A percentile compares a stretch with the other conserved stretches of the same genome.
These are phyloP conservation scores for Sugiyamaella boreocaroliniensis DNA, from an alignment of 805 yeast species.

Conservation along the genomic window DNA sequence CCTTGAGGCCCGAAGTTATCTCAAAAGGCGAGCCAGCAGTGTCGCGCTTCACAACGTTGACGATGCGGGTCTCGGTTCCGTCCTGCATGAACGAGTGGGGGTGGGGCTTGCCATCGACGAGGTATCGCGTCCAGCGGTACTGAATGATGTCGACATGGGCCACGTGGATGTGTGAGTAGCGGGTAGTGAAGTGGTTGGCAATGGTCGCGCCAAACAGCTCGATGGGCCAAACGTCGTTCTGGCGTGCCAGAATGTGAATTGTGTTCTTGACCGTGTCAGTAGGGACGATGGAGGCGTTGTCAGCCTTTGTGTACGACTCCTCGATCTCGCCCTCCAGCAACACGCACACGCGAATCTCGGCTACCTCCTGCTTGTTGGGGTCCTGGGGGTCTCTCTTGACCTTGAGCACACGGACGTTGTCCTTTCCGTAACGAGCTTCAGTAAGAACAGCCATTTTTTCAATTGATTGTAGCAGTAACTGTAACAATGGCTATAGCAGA, in stretches of 20 bases:
- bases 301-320: slow-evolving; percentile 76
- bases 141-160: slow-evolving; percentile 63
- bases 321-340: slow-evolving; percentile 76
- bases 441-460: background rate
- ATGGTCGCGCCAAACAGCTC: slow-evolving; percentile 84
- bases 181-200: slow-evolving; percentile 70
- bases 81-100: slow-evolving; percentile 80
- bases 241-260: slow-evolving; percentile 73
- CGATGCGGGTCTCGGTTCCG: slow-evolving; percentile 72
- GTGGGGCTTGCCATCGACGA: slow-evolving; percentile 67
- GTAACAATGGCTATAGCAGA: too few species aligned
- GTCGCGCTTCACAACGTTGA: slow-evolving; percentile 29
- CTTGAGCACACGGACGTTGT: slow-evolving; percentile 84
- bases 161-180: slow-evolving; percentile 72
- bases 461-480: background rate
- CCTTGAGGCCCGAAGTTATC: slow-evolving; percentile 65
- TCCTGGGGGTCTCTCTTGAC: slow-evolving; percentile 71
- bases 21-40: slow-evolving; percentile 38
- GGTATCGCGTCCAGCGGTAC: slow-evolving; percentile 71
- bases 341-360: slow-evolving; percentile 77
- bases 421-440: slow-evolving; percentile 77
- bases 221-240: slow-evolving; percentile 79
- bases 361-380: slow-evolving; percentile 69
- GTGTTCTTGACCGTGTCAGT: slow-evolving; percentile 93
- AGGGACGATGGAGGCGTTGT: slow-evolving; percentile 84